Base-by-base conservation (phyloP, 108 stramenopile genomes). In the Fistulifera solaris region DNA sequence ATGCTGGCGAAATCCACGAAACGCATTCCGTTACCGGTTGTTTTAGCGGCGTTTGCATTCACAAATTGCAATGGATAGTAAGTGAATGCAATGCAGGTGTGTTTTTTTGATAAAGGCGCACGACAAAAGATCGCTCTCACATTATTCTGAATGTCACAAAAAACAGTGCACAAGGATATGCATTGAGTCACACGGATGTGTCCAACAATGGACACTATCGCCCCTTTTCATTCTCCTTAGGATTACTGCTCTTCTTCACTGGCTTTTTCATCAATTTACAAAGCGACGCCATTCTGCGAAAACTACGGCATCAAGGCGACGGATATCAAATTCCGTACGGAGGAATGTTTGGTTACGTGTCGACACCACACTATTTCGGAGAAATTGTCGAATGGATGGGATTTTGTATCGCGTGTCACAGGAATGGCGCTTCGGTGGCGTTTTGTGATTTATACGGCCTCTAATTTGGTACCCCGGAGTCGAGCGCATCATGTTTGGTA, bases 311-410 rank as follows among this genome's bases (percentile, higher is more conserved):
- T 40, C 49, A 66, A 26, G 28, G 48, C 2, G 17, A 65, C 7
- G 27, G 43, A 28, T 81, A 83, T 58, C 68, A 73, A 50, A 89
- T 91, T 23, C 89, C 85, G 16, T 53, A 65, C 17, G 86, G 83
- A 13, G 86, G 80, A 27, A 43, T 78, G 24, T 93, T 95, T 59
- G 62, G 59, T 15, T 73, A 59, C 48, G 62, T 88, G 14, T 86
- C 88, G 16, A 71, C 79, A 11, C 87, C 94, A 17, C 89, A 95
- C 49, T 93, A 73, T 62, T 59, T 77, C 48, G 94, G 94, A 13
- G 94, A 95, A 71, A 65, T 93, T 28, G 13, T 95, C 16, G 94
- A 93, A 71, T 95, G 91, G 94, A 62, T 70, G 39, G 94, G 94
- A 19, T 93, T 67, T 70, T 72, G 68, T 12, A 64, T 85, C 23